A percentile compares a stretch with the other conserved stretches of the same genome.
These are phyloP conservation scores for Heimioporus sp. DNA, from an alignment of 768 basidiomycete genomes.

Conservation along the genomic window DNA sequence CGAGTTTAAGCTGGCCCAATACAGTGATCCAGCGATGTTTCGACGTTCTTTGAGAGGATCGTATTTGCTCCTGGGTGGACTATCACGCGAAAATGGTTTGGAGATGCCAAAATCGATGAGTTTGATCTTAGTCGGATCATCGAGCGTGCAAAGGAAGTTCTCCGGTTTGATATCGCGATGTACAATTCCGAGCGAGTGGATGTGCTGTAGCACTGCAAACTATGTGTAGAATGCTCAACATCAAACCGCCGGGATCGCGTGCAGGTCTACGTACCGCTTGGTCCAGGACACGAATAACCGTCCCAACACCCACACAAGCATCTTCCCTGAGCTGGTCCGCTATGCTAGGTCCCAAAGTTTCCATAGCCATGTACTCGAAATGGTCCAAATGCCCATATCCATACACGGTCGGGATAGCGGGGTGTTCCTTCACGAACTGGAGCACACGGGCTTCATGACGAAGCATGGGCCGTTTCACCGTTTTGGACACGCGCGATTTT, in stretches of 20 bases:
- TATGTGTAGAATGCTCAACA: background rate
- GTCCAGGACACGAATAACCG: conserved; percentile 10
- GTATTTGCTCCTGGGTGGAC: conserved; percentile 1
- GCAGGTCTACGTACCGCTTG: background rate
- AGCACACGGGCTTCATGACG: conserved; percentile 28
- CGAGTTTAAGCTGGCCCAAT: conserved; percentile 34
- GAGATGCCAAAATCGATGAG: conserved; percentile 36
- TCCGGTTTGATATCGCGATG: conserved; percentile 39
- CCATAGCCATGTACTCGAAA: conserved; percentile 37
- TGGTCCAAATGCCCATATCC: conserved; percentile 31
- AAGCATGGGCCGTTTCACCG: conserved; percentile 30
- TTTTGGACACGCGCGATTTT: conserved; percentile 30
- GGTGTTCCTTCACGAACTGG: conserved; percentile 27
- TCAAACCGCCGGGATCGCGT: background rate
- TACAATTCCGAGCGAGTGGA: conserved; percentile 21
- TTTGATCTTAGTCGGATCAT: conserved; percentile 23
- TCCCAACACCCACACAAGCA: conserved; percentile 15
- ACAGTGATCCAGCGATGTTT: conserved; percentile 29
- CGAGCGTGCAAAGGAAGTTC: conserved; percentile 30
- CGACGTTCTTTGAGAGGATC: conserved; percentile 17
- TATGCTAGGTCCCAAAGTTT: conserved; percentile 6
- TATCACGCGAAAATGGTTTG: background rate
- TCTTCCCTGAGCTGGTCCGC: conserved; percentile 13
- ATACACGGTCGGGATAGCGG: conserved; percentile 31
- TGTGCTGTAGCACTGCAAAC: background rate